phyloP scores from a whole-genome alignment of 2,329 filamentous ascomycete genomes.

The Arthrobotrys entomopaga region DNA sequence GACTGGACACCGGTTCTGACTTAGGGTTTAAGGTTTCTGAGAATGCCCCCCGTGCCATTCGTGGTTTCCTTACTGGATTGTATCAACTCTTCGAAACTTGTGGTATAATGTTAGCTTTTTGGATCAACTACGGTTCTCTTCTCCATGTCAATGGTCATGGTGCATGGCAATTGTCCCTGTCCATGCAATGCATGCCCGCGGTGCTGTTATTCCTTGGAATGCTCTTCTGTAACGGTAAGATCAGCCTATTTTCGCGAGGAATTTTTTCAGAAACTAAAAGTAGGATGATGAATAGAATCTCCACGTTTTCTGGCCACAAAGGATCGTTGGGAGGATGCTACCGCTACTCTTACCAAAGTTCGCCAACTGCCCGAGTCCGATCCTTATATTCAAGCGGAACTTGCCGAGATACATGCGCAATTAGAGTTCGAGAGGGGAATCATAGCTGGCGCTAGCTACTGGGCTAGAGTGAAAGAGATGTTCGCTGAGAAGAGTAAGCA shows the following conservation, averaged over 20 bases:
- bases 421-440: conserved; percentile 72
- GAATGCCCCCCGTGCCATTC: conserved; percentile 70
- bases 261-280: too few species aligned
- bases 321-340: conserved; percentile 75
- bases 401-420: conserved; percentile 71
- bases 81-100: conserved; percentile 64
- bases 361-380: conserved; percentile 68
- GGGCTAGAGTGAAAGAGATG: conserved; percentile 73
- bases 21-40: conserved; percentile 49
- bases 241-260: conserved; percentile 54
- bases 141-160: conserved; percentile 65
- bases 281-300: conserved; percentile 66
- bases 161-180: conserved; percentile 71
- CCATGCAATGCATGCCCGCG: conserved; percentile 73
- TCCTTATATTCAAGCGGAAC: conserved; percentile 70
- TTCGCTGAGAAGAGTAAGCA: conserved; percentile 66
- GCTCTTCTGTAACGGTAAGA: conserved; percentile 65
- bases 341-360: conserved; percentile 68
- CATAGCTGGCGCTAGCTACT: conserved; percentile 64
- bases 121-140: conserved; percentile 68
- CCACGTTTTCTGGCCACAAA: conserved; percentile 75
- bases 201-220: conserved; percentile 71
- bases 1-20: background rate
- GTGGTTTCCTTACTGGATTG: conserved; percentile 70
- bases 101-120: conserved; percentile 64